Percentiles rank a stretch among this genome's conserved stretches.
phyloP scores from a whole-genome alignment of 148 eudicot genomes.

The Beta vulgaris region DNA sequence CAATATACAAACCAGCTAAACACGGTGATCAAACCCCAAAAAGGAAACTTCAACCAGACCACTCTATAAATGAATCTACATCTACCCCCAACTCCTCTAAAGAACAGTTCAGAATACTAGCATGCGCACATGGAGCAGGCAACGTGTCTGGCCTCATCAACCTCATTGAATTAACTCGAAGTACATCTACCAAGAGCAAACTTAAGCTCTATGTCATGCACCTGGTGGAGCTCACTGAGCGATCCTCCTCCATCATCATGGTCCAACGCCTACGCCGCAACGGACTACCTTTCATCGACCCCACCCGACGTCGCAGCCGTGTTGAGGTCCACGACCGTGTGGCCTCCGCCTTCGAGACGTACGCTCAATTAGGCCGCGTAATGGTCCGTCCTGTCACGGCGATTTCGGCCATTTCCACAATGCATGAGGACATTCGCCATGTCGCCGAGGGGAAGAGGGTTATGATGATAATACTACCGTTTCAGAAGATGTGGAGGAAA shows the following conservation, averaged over 20 bases:
- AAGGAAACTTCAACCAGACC: conserved; percentile 31
- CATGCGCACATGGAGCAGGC: conserved; percentile 47
- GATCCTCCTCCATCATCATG: conserved; percentile 53
- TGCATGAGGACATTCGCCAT: conserved; percentile 65
- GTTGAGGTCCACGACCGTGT: conserved; percentile 37
- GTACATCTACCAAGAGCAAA: conserved; percentile 23
- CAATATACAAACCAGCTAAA: conserved; percentile 54
- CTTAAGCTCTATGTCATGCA: conserved; percentile 58
- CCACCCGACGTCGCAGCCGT: conserved; percentile 12
- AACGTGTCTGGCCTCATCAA: conserved; percentile 49
- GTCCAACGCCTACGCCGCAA: conserved; percentile 55
- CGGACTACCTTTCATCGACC: conserved; percentile 43
- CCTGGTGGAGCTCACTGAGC: conserved; percentile 53
- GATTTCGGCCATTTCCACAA: conserved; percentile 47
- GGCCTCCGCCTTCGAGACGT: conserved; percentile 57
- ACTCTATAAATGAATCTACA: conserved; percentile 3
- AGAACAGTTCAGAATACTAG: conserved; percentile 36
- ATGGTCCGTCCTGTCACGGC: conserved; percentile 48
- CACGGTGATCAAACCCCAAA: conserved; percentile 14
- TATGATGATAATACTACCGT: conserved; percentile 58
- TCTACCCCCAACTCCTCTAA: not conserved
- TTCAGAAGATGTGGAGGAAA: conserved; percentile 58
- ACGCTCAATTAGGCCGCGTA: conserved; percentile 56
- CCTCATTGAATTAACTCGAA: conserved; percentile 51
- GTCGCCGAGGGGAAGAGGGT: conserved; percentile 52